Percentiles rank a stretch among this genome's conserved stretches.
Conservation (phyloP, 257 asterid genomes). For the Gentiana straminea region DNA sequence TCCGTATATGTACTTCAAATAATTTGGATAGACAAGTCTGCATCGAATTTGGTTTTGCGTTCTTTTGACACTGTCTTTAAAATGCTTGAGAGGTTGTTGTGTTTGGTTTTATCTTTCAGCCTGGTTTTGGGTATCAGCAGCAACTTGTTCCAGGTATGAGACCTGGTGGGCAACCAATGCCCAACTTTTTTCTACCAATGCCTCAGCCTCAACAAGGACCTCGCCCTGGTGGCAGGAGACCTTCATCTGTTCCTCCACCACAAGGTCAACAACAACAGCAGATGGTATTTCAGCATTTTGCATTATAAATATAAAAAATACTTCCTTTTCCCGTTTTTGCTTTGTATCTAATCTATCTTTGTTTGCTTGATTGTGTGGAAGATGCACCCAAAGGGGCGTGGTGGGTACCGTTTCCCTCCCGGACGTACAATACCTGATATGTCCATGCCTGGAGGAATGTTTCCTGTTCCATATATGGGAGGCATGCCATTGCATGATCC, state of each 20-base stretch:
- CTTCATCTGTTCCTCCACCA: conserved; percentile 48
- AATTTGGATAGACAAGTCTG: no score
- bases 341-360: background rate
- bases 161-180: conserved; percentile 83
- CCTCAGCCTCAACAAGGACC: conserved; percentile 93
- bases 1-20: no score
- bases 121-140: conserved; percentile 98
- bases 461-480: conserved; percentile 70
- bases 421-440: conserved; percentile 71
- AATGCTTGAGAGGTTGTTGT: background rate
- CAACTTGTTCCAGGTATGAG: conserved; percentile 97
- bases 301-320: background rate
- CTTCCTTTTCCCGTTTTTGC: background rate
- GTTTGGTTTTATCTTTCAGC: conserved; percentile 25
- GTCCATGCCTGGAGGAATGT: conserved; percentile 63
- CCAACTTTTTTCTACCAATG: conserved; percentile 78
- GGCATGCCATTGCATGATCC: conserved; percentile 74
- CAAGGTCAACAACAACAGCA: conserved; percentile 89
- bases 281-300: conserved; percentile 30
- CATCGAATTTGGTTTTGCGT: no score
- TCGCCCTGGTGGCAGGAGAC: conserved; percentile 86
- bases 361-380: conserved; percentile 13
- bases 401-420: conserved; percentile 63
- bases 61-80: no score
- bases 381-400: conserved; percentile 92